Conservation (phyloP, 2,329 filamentous ascomycete species). For the Helminthosporium solani region DNA sequence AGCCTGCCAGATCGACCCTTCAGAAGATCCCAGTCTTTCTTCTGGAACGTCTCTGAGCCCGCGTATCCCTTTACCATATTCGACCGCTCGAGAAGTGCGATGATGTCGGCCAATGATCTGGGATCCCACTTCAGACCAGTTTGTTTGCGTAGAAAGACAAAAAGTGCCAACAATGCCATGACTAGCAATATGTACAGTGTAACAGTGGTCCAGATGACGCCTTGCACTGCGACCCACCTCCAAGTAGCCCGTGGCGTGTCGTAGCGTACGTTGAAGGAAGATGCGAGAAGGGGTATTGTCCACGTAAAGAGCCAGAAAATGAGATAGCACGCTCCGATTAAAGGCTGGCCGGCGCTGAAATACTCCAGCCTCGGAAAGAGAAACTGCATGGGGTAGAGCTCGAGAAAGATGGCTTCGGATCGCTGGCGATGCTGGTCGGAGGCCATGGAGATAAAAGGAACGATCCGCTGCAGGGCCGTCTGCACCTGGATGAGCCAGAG, state of each 20-base stretch:
- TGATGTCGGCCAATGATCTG: conserved; percentile 75
- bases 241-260: conserved; percentile 63
- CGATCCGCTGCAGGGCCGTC: conserved; percentile 69
- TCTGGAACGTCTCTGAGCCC: conserved; percentile 63
- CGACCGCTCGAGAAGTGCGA: conserved; percentile 75
- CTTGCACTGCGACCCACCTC: conserved; percentile 78
- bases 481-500: conserved; percentile 77
- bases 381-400: conserved; percentile 61
- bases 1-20: conserved; percentile 67
- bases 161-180: conserved; percentile 57
- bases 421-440: conserved; percentile 61
- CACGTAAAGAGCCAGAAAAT: conserved; percentile 77
- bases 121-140: conserved; percentile 87
- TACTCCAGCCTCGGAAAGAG: conserved; percentile 67
- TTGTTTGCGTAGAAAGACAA: conserved; percentile 62
- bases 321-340: conserved; percentile 65
- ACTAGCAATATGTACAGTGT: conserved; percentile 70
- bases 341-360: conserved; percentile 67
- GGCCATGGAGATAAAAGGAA: conserved; percentile 78
- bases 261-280: conserved; percentile 68
- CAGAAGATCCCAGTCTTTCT: conserved; percentile 54
- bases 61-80: conserved; percentile 75
- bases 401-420: conserved; percentile 64
- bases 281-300: conserved; percentile 77
- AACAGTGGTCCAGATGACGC: conserved; percentile 75